phyloP scores from a whole-genome alignment of 208 protist genomes.

The Leishmania tarentolae region DNA sequence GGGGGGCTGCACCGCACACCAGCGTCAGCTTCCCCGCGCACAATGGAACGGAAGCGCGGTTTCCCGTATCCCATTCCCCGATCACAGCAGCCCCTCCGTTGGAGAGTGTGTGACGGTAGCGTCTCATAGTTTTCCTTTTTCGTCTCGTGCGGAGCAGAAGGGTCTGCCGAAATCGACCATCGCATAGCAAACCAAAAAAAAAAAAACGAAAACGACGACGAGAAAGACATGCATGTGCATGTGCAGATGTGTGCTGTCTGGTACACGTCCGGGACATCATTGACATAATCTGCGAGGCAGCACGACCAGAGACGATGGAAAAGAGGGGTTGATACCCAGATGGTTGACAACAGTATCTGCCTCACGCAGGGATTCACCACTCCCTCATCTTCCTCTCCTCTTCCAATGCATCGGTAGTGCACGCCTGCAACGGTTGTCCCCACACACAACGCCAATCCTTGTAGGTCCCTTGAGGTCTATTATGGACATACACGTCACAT shows the following conservation, averaged over 20 bases:
- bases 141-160: not conserved
- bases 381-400: not conserved
- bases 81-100: not conserved
- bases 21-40: not conserved
- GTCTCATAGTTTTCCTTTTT: not conserved
- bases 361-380: not conserved
- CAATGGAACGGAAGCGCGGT: not conserved
- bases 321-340: not conserved
- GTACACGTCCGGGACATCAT: not conserved
- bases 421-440: too few relatives aligned
- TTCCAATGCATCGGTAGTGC: too few relatives aligned
- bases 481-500: too few relatives aligned
- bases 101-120: not conserved
- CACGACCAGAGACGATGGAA: not conserved
- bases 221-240: not conserved
- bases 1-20: not conserved
- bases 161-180: too few relatives aligned
- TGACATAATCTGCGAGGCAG: not conserved
- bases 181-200: too few relatives aligned
- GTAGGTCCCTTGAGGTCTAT: too few relatives aligned
- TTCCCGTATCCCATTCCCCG: not conserved
- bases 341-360: not conserved
- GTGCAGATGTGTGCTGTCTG: not conserved
- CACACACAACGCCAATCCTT: too few relatives aligned
- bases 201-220: not conserved